Evolutionary conservation across 495 filamentous ascomycete genomes (phyloP), one percentile per base, ranked within the genome.

Genomic region (Terfezia claveryi): DNA sequence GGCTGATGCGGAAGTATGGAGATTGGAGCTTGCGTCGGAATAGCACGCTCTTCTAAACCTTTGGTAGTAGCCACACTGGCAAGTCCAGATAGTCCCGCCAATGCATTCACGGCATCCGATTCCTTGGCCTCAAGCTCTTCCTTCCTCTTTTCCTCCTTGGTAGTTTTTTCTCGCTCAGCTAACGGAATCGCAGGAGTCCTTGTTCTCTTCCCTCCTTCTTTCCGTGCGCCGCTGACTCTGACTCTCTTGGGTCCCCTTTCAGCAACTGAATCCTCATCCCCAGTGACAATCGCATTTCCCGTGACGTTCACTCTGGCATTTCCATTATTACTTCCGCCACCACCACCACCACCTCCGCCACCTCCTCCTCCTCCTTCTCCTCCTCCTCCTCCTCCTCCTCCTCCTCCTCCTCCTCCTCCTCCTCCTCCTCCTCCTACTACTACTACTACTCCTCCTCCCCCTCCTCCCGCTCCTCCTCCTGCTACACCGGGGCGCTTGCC

Each of bases 311-410:
- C 74, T 74, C 36, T 72, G 69, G 14, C 75, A 68, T 55, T 70
- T 68, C 61, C 76, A 69, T 50, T 73, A 67, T 59, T 71, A 32
- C 27, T 32, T 32, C 27, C 27, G 7, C 27, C 20, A 20, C 20
- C 69, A 54, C 67, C 58, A 62, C 75, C 74, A 27, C 73, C 68
- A 23, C 65, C 70, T 37, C 78, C 73, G 79, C 77, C 36, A 60
- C 66, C 53, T 76, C 74, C 61, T 37, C 57, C 62, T 74, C 3
- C 70, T 68, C 0, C 20, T 20, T 2, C 20, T 20, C 0, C 20
- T 57, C 57, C 61, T 44, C 63, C 63, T 2, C 36, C 52, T 17
- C 59, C 61, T 37, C 57, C 62, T 10, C 49, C 50, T 9, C 54
- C 62, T 46, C 62, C 50, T 52, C 61, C 56, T 12, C 66, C 53